phyloP scores from a whole-genome alignment of 2,329 filamentous ascomycete genomes.

The Falciphora oryzae region DNA sequence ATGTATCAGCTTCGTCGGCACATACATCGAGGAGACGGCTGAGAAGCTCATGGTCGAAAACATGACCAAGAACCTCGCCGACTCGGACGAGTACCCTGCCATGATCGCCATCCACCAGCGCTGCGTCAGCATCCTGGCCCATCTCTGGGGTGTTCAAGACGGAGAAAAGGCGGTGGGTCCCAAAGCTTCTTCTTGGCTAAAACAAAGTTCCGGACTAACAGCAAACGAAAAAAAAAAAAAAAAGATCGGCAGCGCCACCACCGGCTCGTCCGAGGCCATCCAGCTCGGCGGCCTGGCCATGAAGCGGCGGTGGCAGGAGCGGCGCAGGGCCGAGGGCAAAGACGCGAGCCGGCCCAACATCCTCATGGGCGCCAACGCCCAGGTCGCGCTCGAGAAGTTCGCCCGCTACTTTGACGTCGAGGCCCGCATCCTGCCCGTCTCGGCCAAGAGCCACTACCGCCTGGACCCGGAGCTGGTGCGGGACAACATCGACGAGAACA shows the following conservation, averaged over 20 bases:
- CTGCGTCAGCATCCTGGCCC: constrained; percentile 62
- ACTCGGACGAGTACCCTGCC: constrained; percentile 60
- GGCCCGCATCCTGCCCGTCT: constrained; percentile 57
- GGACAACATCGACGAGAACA: constrained; percentile 68
- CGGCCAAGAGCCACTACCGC: constrained; percentile 51
- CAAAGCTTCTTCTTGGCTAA: background rate
- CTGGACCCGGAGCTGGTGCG: constrained; percentile 59
- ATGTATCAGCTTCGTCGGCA: constrained; percentile 56
- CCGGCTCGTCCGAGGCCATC: constrained; percentile 66
- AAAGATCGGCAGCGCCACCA: constrained; percentile 58
- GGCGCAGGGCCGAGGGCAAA: constrained; percentile 52
- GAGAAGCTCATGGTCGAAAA: constrained; percentile 62
- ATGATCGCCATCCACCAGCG: constrained; percentile 56
- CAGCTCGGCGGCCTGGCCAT: constrained; percentile 66
- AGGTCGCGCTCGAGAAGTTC: constrained; percentile 69
- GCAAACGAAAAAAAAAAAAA: too few relatives aligned
- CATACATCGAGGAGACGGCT: constrained; percentile 65
- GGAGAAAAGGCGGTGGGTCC: constrained; percentile 47
- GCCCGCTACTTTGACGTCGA: constrained; percentile 71
- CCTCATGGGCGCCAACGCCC: constrained; percentile 68
- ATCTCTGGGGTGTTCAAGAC: constrained; percentile 58
- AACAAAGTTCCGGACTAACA: background rate
- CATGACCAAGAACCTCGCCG: constrained; percentile 65
- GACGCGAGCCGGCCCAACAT: constrained; percentile 63
- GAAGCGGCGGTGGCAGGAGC: constrained; percentile 70